phyloP scores from a whole-genome alignment of 176 grass and related monocot genomes.

The Zea mays region Zm-B73-REFERENCE-NAM-5.0 NC_050097.1:31920501-31921000 shows the following conservation, averaged over 20 bases:
- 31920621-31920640: conserved; percentile 55
- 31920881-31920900: conserved; percentile 77
- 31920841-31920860: conserved; percentile 60
- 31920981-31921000: conserved; percentile 27
- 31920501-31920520: conserved; percentile 3
- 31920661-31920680: conserved; percentile 2
- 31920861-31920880: conserved; percentile 64
- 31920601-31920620: conserved; percentile 49
- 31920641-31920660: background rate
- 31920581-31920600: conserved; percentile 39
- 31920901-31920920: conserved; percentile 92
- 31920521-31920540: background rate
- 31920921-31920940: conserved; percentile 49
- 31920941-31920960: conserved; percentile 45
- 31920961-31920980: conserved; percentile 42
- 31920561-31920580: conserved; percentile 44
- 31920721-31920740: background rate
- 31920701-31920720: background rate
- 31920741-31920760: conserved; percentile 27
- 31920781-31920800: conserved; percentile 38
- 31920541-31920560: conserved; percentile 54
- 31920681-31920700: conserved; percentile 14
- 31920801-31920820: conserved; percentile 58
- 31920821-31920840: conserved; percentile 64
- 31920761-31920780: conserved; percentile 26